Evolutionary conservation across 768 basidiomycete species (phyloP).

Genomic region (Rhizopogon vinicolor): DNA sequence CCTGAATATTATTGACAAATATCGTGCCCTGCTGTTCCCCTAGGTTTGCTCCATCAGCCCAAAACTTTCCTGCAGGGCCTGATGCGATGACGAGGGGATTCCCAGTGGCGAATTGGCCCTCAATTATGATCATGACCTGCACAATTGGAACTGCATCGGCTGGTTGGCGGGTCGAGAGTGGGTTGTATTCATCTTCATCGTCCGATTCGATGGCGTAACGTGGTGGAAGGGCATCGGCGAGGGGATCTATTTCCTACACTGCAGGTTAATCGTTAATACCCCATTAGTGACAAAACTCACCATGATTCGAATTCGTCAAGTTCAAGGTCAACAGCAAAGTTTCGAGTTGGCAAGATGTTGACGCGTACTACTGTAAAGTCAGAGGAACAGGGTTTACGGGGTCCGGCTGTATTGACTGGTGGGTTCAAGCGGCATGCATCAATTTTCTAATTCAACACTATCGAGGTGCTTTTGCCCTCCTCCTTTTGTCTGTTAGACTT

Average conservation of each 20-base stretch:
- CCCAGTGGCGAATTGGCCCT: conserved; percentile 28
- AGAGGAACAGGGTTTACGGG: conserved; percentile 6
- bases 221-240: conserved; percentile 52
- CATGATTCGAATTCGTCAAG: neutral
- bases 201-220: conserved; percentile 64
- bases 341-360: neutral
- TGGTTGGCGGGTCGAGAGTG: conserved; percentile 19
- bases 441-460: too few species aligned
- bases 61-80: conserved; percentile 40
- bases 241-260: conserved; percentile 46
- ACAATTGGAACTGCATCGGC: conserved; percentile 11
- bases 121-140: conserved; percentile 37
- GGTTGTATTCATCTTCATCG: conserved; percentile 61
- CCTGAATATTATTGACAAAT: conserved; percentile 42
- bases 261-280: neutral
- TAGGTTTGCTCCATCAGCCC: conserved; percentile 48
- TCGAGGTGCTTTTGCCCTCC: too few species aligned
- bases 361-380: neutral
- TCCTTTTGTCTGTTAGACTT: too few species aligned
- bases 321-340: neutral
- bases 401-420: neutral
- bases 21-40: conserved; percentile 48
- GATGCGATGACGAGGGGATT: conserved; percentile 40
- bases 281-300: neutral
- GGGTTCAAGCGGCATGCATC: too few species aligned